Percentiles rank a stretch among this genome's conserved stretches.
Conservation (phyloP, 345 rosid genomes). For the Geranium rotundifolium region DNA sequence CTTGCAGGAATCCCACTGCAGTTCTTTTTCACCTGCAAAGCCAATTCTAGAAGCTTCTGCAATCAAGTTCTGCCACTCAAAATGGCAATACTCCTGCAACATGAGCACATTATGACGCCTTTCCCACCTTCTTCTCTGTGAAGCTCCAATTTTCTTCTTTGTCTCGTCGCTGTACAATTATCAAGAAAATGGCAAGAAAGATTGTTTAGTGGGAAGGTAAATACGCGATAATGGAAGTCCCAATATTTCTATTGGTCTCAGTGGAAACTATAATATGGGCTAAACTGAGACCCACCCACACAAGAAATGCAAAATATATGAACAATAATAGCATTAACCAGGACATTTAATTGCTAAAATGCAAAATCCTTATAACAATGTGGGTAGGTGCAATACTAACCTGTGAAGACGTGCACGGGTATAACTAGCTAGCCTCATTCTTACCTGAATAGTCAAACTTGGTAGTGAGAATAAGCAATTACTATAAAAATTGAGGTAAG, state of each 20-base stretch:
- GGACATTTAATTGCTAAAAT: background rate
- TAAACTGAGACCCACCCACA: background rate
- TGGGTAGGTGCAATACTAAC: constrained; percentile 13
- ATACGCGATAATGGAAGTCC: too few species aligned
- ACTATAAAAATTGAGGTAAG: too few species aligned
- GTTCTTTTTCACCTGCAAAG: constrained; percentile 42
- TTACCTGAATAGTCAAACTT: constrained; percentile 47
- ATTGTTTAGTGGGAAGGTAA: background rate
- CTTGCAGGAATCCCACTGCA: constrained; percentile 73
- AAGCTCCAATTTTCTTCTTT: constrained; percentile 54
- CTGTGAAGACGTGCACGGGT: constrained; percentile 69
- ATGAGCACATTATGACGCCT: constrained; percentile 48
- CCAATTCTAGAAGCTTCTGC: constrained; percentile 77
- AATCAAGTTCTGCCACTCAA: constrained; percentile 85
- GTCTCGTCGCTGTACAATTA: constrained; percentile 58
- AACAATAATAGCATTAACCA: background rate
- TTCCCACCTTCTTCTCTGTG: constrained; percentile 69
- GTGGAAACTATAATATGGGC: too few species aligned
- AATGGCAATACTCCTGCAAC: constrained; percentile 61
- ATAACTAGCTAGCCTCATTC: constrained; percentile 47
- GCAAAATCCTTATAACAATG: constrained; percentile 9
- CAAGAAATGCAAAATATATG: background rate
- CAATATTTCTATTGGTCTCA: too few species aligned
- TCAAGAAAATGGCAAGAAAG: constrained; percentile 1
- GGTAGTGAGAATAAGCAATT: constrained; percentile 9